Evolutionary conservation across 805 yeast genomes (phyloP), one percentile per base, ranked within the genome.

Genomic region (Saccharomycopsis fermentans): DNA sequence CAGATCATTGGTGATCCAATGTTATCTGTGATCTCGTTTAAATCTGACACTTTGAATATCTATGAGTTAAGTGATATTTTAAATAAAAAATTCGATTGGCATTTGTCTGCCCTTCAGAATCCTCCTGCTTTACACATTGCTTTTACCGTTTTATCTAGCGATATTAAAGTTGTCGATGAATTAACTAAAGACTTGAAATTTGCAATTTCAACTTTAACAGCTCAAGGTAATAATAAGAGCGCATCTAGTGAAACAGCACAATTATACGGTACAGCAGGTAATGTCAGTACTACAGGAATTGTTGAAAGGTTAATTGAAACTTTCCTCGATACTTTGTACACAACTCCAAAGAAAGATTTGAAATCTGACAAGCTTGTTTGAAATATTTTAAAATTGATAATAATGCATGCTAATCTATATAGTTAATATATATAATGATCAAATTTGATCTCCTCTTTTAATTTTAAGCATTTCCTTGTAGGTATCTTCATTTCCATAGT

Each of bases 61-160:
- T 91, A 94, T 69, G 84, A 80, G 56, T 71, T 92, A 39, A 82
- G 90, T n/a, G 99, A 92, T 67, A 70, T 73, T 39, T 71, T 92
- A 68, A 69, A 79, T 36, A 72, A 75, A 54, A 76, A 77, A 57
- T 43, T 43, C 12, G 96, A 96, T 4, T 92, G 98, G 98, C 97
- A 92, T 71, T 76, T 92, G 64, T 82, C 86, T 56, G 77, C 96
- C 0, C 75, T 94, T 63, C 99, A 94, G 73, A 79, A 81, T 58
- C 99, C 99, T 4, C 78, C 96, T 0, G 96, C 97, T 0, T 71
- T 94, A 53, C 99, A 94, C 70, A 75, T 94, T 66, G 98, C 98
- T 0, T 80, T 89, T 36, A 94, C 99, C 0, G 77, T 78, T 58
- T 78, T 90, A 39, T 81, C 92, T 0, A 80, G 81, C 1, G 73